Evolutionary conservation across 768 basidiomycete genomes (phyloP), one percentile per base, ranked within the genome.

Genomic region (Chalciporus chontae): DNA sequence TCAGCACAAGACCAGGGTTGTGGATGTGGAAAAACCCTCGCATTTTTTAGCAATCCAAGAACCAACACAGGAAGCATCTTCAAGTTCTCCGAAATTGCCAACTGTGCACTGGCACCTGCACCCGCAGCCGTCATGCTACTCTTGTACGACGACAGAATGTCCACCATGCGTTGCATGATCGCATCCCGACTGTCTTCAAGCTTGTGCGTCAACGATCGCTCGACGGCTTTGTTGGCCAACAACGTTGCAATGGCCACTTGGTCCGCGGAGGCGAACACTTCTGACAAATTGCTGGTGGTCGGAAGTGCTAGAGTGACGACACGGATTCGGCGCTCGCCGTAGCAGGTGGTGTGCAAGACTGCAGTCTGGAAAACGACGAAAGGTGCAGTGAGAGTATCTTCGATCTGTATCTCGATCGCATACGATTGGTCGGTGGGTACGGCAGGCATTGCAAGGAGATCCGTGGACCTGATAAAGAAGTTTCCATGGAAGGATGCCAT

Each of bases 401-500:
- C 95, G 54, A 98, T 90, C 65, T 94, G 88, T 10, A 97, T 76
- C 67, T 98, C 95, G 61, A 98, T 94, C 10, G 87, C 87, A 66
- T 98, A 98, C 15, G 90, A 93, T 67, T 96, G 90, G 61, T 98
- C 94, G 60, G 89, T 84, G 14, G 95, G 93, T n/a, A 98, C 94
- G 8, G 93, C 87, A 2, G 95, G 94, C 79, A 97, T 89, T 3
- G 95, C 92, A 31, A 97, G 79, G 5, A 97, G 80, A 70, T 98
- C 95, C 18, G 95, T 98, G 19, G 94, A 96, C 45, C 95, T 86
- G 49, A 96, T 92, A 65, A 98, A 98, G 76, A 97, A 96, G 74
- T 97, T 98, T 53, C 95, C 95, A 60, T 97, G 93, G 88, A 95
- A 98, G 1, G 91, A 90, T 7, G 94, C 85, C 93, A 97, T 92